Conservation (phyloP, 2,329 filamentous ascomycete genomes). For the Beauveria sp. region DNA sequence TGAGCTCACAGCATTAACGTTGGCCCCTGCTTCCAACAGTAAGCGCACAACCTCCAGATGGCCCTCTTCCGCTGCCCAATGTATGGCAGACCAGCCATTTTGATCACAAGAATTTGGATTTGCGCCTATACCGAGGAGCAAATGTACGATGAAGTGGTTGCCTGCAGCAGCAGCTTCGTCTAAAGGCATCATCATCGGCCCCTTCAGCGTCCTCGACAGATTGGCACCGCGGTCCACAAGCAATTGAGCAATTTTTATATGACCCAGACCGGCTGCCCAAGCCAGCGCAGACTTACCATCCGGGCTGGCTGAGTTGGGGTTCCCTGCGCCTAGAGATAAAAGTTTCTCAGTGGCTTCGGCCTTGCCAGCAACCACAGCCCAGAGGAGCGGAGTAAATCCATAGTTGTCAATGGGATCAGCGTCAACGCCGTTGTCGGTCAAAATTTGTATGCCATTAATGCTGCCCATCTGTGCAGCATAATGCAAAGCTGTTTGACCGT, state of each 20-base stretch:
- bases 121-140: not conserved
- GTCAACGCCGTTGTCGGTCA: not conserved
- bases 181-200: not conserved
- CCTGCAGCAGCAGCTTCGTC: not conserved
- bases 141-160: not conserved
- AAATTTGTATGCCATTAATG: not conserved
- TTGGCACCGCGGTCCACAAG: not conserved
- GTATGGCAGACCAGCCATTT: conserved; percentile 16
- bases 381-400: not conserved
- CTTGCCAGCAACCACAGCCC: not conserved
- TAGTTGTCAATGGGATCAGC: not conserved
- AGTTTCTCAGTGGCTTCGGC: not conserved
- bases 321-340: not conserved
- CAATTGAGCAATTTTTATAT: not conserved
- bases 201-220: not conserved
- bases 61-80: conserved; percentile 17
- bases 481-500: not conserved
- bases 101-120: conserved; percentile 15
- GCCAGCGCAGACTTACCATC: not conserved
- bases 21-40: conserved; percentile 16
- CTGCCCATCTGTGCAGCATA: not conserved
- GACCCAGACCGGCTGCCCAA: not conserved
- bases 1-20: not conserved
- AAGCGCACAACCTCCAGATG: conserved; percentile 16
- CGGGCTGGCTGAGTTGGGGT: not conserved